These are phyloP conservation scores for Arachnomyces sp. DNA, from an alignment of 2,329 filamentous ascomycete genomes.

Conservation along the genomic window DNA sequence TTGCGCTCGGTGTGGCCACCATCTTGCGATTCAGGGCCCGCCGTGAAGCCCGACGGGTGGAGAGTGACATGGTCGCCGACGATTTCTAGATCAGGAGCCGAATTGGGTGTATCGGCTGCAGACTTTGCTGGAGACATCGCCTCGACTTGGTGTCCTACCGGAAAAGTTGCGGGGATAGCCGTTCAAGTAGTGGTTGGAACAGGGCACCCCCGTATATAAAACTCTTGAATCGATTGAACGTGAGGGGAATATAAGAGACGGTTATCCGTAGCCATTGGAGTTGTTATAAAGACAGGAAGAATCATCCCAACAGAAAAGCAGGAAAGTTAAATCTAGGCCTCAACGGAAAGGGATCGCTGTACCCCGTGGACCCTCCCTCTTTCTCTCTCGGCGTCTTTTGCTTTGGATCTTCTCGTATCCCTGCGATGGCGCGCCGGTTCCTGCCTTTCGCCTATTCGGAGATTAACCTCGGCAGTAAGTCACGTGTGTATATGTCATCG, in stretches of 20 bases:
- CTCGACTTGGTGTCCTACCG: not conserved
- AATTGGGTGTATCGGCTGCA: slow-evolving; percentile 26
- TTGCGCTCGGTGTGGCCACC: slow-evolving; percentile 43
- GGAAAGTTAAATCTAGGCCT: too few species aligned
- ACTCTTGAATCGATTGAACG: too few species aligned
- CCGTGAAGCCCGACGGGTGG: slow-evolving; percentile 58
- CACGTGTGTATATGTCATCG: not conserved
- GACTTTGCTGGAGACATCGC: slow-evolving; percentile 25
- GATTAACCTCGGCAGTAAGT: not conserved
- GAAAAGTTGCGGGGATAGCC: not conserved
- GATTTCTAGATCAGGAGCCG: slow-evolving; percentile 69
- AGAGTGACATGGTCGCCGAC: slow-evolving; percentile 65
- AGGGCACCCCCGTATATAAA: too few species aligned
- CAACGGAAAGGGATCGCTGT: too few species aligned
- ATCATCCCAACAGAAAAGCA: too few species aligned
- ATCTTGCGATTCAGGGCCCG: slow-evolving; percentile 27
- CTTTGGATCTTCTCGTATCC: not conserved
- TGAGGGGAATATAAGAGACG: too few species aligned
- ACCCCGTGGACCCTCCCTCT: not conserved
- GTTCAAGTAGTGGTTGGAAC: too few species aligned
- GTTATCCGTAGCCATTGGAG: too few species aligned
- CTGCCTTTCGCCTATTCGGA: not conserved
- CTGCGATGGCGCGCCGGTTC: slow-evolving; percentile 1
- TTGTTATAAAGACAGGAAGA: too few species aligned
- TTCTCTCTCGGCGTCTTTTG: slow-evolving; percentile 1